Evolutionary conservation across 805 yeast genomes (phyloP).

Genomic region (Candida michaelii): DNA sequence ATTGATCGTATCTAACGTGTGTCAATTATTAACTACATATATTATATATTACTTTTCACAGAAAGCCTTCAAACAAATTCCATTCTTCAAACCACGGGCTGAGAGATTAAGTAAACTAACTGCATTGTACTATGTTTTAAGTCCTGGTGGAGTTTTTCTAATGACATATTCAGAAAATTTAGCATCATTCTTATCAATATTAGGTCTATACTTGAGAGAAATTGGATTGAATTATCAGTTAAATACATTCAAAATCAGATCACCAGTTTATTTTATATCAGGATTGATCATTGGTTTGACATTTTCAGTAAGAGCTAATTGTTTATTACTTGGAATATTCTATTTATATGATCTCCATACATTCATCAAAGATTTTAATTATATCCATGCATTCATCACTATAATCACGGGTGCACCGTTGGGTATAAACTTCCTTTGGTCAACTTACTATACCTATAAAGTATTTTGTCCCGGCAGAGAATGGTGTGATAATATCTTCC

Average conservation of each 20-base stretch:
- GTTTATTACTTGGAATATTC: slow-evolving; percentile 67
- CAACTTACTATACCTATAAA: slow-evolving; percentile 54
- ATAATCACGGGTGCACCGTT: slow-evolving; percentile 56
- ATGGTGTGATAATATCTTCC: slow-evolving; percentile 68
- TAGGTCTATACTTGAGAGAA: slow-evolving; percentile 56
- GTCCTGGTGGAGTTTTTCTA: slow-evolving; percentile 81
- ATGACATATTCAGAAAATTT: slow-evolving; percentile 75
- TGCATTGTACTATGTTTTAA: slow-evolving; percentile 52
- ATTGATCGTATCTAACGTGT: slow-evolving; percentile 48
- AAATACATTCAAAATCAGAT: slow-evolving; percentile 1
- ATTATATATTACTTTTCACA: slow-evolving; percentile 51
- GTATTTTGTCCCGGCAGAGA: slow-evolving; percentile 68
- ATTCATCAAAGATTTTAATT: slow-evolving; percentile 13
- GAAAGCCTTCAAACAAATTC: slow-evolving; percentile 21
- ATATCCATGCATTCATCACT: slow-evolving; percentile 5
- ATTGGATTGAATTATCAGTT: slow-evolving; percentile 20
- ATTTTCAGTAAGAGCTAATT: slow-evolving; percentile 71
- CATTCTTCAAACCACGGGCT: slow-evolving; percentile 19
- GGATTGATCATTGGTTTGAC: slow-evolving; percentile 58
- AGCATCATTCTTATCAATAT: slow-evolving; percentile 59
- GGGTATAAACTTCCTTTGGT: slow-evolving; percentile 42
- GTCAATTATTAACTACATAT: slow-evolving; percentile 51
- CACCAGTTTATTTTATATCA: slow-evolving; percentile 38
- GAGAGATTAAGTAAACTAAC: slow-evolving; percentile 23
- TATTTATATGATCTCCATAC: slow-evolving; percentile 57